A percentile compares a stretch with the other conserved stretches of the same genome.
Evolutionary conservation across 1,139 yeast species (phyloP).

Genomic region (Pneumocystis wakefieldiae): DNA sequence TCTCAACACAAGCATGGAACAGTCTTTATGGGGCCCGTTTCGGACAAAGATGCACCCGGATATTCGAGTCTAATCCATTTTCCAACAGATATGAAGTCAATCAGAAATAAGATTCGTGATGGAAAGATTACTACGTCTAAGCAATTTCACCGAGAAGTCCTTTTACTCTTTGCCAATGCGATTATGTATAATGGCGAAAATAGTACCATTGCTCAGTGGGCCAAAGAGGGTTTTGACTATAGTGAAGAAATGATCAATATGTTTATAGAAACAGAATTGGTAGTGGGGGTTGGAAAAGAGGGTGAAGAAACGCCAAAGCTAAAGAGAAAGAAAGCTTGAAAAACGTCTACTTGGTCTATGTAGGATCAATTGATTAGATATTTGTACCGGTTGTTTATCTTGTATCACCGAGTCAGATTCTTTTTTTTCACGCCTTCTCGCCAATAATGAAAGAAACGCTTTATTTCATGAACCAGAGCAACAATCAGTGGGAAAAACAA

Average conservation of each 20-base stretch:
- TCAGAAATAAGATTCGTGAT: not conserved
- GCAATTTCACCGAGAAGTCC: not conserved
- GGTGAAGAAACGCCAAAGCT: not conserved
- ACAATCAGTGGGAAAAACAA: conserved; percentile 50
- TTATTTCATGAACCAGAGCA: conserved; percentile 36
- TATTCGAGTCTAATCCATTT: not conserved
- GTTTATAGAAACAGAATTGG: not conserved
- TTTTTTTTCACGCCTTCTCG: not conserved
- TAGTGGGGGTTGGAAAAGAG: not conserved
- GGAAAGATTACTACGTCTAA: not conserved
- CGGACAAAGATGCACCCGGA: conserved; percentile 1
- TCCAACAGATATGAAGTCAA: conserved; percentile 1
- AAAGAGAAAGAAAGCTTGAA: not conserved
- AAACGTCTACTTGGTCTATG: not conserved
- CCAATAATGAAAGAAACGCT: conserved; percentile 22
- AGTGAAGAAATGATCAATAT: not conserved
- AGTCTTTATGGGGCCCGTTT: not conserved
- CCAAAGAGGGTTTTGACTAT: not conserved
- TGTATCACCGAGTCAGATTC: not conserved
- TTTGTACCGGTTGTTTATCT: too few relatives aligned
- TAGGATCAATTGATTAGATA: too few relatives aligned
- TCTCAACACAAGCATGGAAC: not conserved
- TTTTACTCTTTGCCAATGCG: not conserved
- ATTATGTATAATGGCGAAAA: conserved; percentile 1
- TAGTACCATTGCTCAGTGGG: not conserved